Conservation (phyloP, 108 stramenopile genomes). For the Poteriospumella lacustris region DNA sequence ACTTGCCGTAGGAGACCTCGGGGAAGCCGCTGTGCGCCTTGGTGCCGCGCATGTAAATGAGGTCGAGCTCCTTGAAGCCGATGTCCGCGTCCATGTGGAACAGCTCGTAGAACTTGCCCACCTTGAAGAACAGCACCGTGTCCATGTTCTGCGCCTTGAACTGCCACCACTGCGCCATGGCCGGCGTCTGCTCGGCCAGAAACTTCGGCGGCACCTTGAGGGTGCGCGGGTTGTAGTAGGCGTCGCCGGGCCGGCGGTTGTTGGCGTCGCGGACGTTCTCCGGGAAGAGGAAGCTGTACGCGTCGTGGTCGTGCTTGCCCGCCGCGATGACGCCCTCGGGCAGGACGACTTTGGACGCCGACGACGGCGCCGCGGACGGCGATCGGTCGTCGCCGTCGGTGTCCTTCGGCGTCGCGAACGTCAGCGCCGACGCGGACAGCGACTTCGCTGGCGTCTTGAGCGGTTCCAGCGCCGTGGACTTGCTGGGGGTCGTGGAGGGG, state of each 20-base stretch:
- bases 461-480: background rate
- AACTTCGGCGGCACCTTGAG: conserved; percentile 57
- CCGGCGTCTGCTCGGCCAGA: conserved; percentile 57
- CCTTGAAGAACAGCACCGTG: conserved; percentile 91
- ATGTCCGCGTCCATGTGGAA: conserved; percentile 93
- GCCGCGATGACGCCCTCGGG: conserved; percentile 58
- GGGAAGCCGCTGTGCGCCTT: conserved; percentile 95
- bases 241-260: conserved; percentile 57
- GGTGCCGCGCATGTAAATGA: conserved; percentile 91
- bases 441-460: background rate
- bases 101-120: conserved; percentile 92
- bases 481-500: background rate
- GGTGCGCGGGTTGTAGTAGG: conserved; percentile 79
- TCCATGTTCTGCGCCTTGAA: conserved; percentile 91
- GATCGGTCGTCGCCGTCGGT: background rate
- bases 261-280: conserved; percentile 57
- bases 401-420: background rate
- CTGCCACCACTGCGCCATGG: conserved; percentile 94
- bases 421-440: background rate
- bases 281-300: conserved; percentile 63
- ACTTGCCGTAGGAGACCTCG: conserved; percentile 79
- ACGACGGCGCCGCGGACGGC: too few species aligned
- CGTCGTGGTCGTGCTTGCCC: conserved; percentile 83
- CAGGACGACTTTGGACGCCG: background rate
- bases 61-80: conserved; percentile 72